These are phyloP conservation scores for Rosa multiflora DNA, from an alignment of 306 rosid genomes.

Conservation along the genomic window DNA sequence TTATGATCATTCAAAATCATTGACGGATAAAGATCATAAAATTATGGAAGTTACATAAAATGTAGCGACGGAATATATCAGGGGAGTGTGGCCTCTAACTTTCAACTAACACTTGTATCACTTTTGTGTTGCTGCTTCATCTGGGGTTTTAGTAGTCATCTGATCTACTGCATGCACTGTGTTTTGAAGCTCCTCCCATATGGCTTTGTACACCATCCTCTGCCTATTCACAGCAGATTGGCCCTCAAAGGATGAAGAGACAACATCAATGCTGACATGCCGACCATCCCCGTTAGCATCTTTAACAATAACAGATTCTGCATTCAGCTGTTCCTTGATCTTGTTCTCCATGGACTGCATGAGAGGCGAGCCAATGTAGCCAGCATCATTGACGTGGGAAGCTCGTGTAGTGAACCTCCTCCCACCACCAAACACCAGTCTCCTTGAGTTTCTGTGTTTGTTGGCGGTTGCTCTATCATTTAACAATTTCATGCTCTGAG, in stretches of 20 bases:
- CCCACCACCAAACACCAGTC: constrained; percentile 14
- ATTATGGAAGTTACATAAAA: neutral
- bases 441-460: neutral
- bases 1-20: neutral
- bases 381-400: constrained; percentile 54
- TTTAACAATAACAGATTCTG: constrained; percentile 70
- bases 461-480: neutral
- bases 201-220: constrained; percentile 95
- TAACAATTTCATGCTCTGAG: neutral
- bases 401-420: constrained; percentile 52
- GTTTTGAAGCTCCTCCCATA: constrained; percentile 97
- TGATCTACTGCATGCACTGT: constrained; percentile 95
- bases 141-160: constrained; percentile 86
- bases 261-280: constrained; percentile 82
- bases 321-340: constrained; percentile 81
- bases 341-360: constrained; percentile 73
- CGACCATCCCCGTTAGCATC: constrained; percentile 94
- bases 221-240: constrained; percentile 91
- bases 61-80: neutral
- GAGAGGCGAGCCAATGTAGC: constrained; percentile 67
- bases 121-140: constrained; percentile 52
- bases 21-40: neutral
- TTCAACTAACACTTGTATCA: constrained; percentile 17
- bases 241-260: constrained; percentile 81
- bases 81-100: neutral